These are phyloP conservation scores for Penicillium fimorum DNA, from an alignment of 495 filamentous ascomycete genomes.

Conservation along the genomic window DNA sequence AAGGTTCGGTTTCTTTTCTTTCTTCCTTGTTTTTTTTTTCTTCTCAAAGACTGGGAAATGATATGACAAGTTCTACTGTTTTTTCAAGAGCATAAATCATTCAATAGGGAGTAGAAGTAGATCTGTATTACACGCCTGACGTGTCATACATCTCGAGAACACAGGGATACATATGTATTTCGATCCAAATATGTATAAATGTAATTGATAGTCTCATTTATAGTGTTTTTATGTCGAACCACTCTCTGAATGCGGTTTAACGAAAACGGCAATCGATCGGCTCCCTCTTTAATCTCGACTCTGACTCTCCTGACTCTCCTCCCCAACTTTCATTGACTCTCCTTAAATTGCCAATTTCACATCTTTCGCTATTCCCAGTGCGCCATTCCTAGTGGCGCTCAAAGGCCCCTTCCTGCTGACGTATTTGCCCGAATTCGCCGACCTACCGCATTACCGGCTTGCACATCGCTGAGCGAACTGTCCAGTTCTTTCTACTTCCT, in stretches of 20 bases:
- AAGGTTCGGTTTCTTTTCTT: background rate
- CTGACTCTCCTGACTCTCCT: background rate
- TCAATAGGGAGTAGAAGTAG: background rate
- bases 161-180: background rate
- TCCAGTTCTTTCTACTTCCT: background rate
- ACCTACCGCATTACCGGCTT: background rate
- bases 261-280: constrained; percentile 13
- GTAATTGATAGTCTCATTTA: background rate
- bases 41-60: background rate
- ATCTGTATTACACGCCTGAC: background rate
- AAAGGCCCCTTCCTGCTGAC: constrained; percentile 12
- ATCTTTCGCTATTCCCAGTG: background rate
- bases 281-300: background rate
- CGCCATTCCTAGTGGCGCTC: background rate
- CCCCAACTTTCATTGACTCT: background rate
- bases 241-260: background rate
- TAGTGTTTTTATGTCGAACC: background rate
- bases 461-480: constrained; percentile 1
- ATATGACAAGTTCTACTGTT: background rate
- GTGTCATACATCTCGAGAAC: background rate
- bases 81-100: too few relatives aligned
- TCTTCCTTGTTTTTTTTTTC: too few relatives aligned
- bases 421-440: constrained; percentile 9
- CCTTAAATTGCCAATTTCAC: background rate
- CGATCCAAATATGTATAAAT: background rate